Base-by-base conservation (phyloP, 2,329 filamentous ascomycete genomes). In the Fusarium sp. region DNA sequence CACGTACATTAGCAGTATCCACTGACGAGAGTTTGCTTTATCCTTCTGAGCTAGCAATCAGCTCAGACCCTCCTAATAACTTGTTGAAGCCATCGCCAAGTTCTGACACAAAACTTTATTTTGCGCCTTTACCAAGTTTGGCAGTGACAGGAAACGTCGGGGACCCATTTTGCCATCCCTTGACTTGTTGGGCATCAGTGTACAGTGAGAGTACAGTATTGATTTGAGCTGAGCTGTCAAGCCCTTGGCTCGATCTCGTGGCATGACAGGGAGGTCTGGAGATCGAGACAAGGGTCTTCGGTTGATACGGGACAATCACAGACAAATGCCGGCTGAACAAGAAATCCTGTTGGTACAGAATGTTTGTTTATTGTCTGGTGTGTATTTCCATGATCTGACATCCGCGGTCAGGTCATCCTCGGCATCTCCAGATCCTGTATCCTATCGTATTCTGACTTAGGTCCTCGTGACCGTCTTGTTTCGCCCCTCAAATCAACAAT, bases 221-320 rank as follows among this genome's bases (percentile, higher is more conserved):
- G 39, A 7, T 42, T 17, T 44, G 28, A 44, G 12, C 38, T 44
- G 28, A 44, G 12, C 38, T 36, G 51, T 57, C 36, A 24, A 38
- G 35, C 26, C 45, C 63, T 66, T 61, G 73, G 41, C 41, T 70
- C 74, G 74, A 75, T 75, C 71, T 53, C 42, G 56, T 30, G 41
- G 54, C 45, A 26, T 28, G 62, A 63, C 74, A 75, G 60, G 74
- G 74, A 72, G 62, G 48, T 32, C 41, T 61, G 53, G 56, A 65
- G 71, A 76, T 76, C 74, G 74, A 70, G 71, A 58, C 53, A 70
- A 53, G 69, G 69, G 53, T 61, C 20, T n/a, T 67, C 28, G 32
- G 36, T 26, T 54, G 42, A 20, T 35, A 28, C n/a, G 44, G 39
- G 26, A 53, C 51, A 50, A 50, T 44, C 51, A 58, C 26, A 47